Evolutionary conservation across 805 yeast species (phyloP), one percentile per base, ranked within the genome.

Genomic region (Isabelozyma pseudorhagii): DNA sequence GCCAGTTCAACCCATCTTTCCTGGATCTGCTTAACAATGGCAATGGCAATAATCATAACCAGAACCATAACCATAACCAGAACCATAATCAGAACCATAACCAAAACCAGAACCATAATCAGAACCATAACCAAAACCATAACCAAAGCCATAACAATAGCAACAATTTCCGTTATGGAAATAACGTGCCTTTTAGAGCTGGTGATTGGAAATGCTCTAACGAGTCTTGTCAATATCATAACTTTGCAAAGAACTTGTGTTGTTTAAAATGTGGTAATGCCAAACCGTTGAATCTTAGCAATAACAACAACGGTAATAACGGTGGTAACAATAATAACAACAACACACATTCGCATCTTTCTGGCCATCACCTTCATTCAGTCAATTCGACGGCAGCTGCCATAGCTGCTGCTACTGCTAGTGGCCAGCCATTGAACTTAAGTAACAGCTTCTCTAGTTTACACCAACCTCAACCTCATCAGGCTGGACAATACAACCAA

Each of bases 171-270:
- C 53, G 62, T 17, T 54, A 59, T 49, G 64, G 72, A 41, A 69
- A 69, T 47, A 78, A 82, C 58, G 96, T 92, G n/a, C 97, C 97
- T 29, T 92, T 92, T 69, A 80, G 97, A 59, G 97, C 97, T 3
- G 97, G 97, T 46, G 97, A 91, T 69, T 92, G 97, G 97, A 91
- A 90, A 67, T 92, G 97, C 72, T 75, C 81, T 27, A 83, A 80
- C 54, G 92, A 86, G 48, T 74, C 80, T 25, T 92, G 97, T 66
- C 78, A 83, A 34, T 92, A 92, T 66, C 97, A 91, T 67, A 91
- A 91, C 66, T 91, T 91, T 75, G 97, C 97, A 3, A 91, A 91
- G 62, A 91, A 91, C 66, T 75, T 89, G 50, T 83, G 85, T 50
- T 91, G 97, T 64, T 76, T 91, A 63, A 85, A 93, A 64, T 91